Evolutionary conservation across 75 land plant species (phyloP).

Genomic region (Cupressus sempervirens): DNA sequence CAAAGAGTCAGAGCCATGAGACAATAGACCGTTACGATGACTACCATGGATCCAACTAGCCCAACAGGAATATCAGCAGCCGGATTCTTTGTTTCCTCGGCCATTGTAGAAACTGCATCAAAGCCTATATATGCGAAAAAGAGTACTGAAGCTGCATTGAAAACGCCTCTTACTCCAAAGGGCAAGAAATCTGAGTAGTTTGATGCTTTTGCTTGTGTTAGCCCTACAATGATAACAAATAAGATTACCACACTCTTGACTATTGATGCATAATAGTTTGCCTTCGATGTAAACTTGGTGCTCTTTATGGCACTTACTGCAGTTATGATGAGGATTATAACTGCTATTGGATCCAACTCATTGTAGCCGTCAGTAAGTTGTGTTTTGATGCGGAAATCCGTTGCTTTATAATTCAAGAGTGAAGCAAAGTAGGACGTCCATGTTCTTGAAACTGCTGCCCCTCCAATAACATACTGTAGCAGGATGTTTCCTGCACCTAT

Average conservation of each 20-base stretch:
- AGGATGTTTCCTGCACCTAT: conserved; percentile 80
- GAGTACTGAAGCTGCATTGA: conserved; percentile 52
- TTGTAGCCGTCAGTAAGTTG: conserved; percentile 39
- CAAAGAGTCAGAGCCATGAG: conserved; percentile 47
- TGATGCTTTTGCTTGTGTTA: conserved; percentile 49
- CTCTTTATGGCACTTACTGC: conserved; percentile 41
- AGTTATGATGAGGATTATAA: conserved; percentile 35
- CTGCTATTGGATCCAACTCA: conserved; percentile 69
- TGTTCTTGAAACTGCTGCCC: conserved; percentile 67
- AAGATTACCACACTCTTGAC: conserved; percentile 49
- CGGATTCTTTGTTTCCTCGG: conserved; percentile 70
- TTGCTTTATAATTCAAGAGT: conserved; percentile 39
- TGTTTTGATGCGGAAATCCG: conserved; percentile 54
- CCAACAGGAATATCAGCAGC: conserved; percentile 67
- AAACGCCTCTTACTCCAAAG: conserved; percentile 54
- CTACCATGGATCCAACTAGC: conserved; percentile 53
- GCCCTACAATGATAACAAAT: conserved; percentile 79
- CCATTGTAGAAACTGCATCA: conserved; percentile 73
- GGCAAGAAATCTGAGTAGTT: conserved; percentile 55
- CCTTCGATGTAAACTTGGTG: conserved; percentile 60
- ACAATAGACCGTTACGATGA: conserved; percentile 38
- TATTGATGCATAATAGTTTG: conserved; percentile 66
- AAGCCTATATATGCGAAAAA: conserved; percentile 72
- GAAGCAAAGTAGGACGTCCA: conserved; percentile 88
- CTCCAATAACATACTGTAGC: conserved; percentile 59